Conservation (phyloP, 2,329 filamentous ascomycete genomes). For the Sarocladium strictum region DNA sequence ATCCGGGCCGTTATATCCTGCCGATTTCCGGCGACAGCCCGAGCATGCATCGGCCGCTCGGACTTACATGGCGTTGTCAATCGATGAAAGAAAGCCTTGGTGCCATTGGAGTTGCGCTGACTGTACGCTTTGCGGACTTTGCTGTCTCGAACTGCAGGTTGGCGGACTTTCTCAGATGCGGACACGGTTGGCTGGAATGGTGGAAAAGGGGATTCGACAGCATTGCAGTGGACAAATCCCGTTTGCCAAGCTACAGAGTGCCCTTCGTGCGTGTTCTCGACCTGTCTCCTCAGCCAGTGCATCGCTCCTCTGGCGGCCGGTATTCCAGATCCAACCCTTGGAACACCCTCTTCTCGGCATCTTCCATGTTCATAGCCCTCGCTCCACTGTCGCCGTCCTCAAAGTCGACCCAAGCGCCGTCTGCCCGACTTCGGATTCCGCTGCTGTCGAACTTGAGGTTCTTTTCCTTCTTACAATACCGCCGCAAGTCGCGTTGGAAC, state of each 20-base stretch:
- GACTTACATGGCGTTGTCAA: too few relatives aligned
- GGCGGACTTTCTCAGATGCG: background rate
- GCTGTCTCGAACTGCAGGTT: background rate
- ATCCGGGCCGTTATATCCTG: background rate
- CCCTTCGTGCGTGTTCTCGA: too few relatives aligned
- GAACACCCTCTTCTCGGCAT: slow-evolving; percentile 78
- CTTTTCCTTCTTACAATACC: slow-evolving; percentile 68
- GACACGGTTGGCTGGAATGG: too few relatives aligned
- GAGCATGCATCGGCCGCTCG: background rate
- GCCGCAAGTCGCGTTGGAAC: slow-evolving; percentile 78
- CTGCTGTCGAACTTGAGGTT: slow-evolving; percentile 87
- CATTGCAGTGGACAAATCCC: too few relatives aligned
- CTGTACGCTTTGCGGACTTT: slow-evolving; percentile 7
- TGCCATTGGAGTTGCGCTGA: too few relatives aligned
- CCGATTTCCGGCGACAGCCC: slow-evolving; percentile 3
- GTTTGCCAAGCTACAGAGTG: too few relatives aligned
- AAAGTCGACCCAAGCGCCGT: slow-evolving; percentile 67
- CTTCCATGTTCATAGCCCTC: slow-evolving; percentile 55
- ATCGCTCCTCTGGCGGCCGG: slow-evolving; percentile 60
- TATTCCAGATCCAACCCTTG: slow-evolving; percentile 65
- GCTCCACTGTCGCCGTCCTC: slow-evolving; percentile 43
- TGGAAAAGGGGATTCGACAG: too few relatives aligned
- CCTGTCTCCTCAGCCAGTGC: slow-evolving; percentile 52
- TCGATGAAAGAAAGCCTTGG: too few relatives aligned
- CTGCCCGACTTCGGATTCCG: slow-evolving; percentile 63